Evolutionary conservation across 805 yeast species (phyloP).

Genomic region (Ogataea angusta): DNA sequence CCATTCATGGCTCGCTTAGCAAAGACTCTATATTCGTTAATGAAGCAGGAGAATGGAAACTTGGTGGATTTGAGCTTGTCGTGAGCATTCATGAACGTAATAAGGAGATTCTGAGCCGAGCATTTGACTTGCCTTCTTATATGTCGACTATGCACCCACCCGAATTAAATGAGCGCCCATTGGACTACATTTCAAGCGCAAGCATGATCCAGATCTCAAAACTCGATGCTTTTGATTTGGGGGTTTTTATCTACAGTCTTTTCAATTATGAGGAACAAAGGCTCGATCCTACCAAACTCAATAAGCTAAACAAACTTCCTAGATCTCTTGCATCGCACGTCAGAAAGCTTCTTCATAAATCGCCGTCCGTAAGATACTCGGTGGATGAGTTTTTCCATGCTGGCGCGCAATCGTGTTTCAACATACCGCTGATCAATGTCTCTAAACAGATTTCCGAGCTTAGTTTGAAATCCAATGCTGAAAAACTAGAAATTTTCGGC

Average conservation of each 20-base stretch:
- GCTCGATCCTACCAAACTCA: constrained; percentile 9
- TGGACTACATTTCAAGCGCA: neutral
- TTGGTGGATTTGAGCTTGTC: constrained; percentile 76
- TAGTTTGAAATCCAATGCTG: constrained; percentile 48
- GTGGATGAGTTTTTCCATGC: constrained; percentile 34
- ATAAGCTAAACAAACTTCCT: constrained; percentile 33
- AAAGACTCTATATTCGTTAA: constrained; percentile 60
- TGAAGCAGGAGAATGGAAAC: constrained; percentile 74
- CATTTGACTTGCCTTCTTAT: constrained; percentile 25
- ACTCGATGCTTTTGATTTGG: constrained; percentile 65
- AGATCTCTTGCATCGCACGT: constrained; percentile 34
- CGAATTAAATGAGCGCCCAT: constrained; percentile 38
- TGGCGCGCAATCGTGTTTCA: constrained; percentile 33
- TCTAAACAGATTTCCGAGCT: constrained; percentile 54
- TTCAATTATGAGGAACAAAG: constrained; percentile 32
- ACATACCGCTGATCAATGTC: constrained; percentile 48
- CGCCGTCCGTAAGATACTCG: constrained; percentile 39
- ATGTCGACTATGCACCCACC: constrained; percentile 41
- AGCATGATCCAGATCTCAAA: constrained; percentile 36
- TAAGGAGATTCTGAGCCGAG: constrained; percentile 26
- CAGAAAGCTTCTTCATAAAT: constrained; percentile 39
- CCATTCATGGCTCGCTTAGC: constrained; percentile 63
- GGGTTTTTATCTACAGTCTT: constrained; percentile 48
- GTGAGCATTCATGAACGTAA: constrained; percentile 48
- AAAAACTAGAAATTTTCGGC: constrained; percentile 48